phyloP scores from a whole-genome alignment of 2,329 filamentous ascomycete species.

The Capronia epimyces region DNA sequence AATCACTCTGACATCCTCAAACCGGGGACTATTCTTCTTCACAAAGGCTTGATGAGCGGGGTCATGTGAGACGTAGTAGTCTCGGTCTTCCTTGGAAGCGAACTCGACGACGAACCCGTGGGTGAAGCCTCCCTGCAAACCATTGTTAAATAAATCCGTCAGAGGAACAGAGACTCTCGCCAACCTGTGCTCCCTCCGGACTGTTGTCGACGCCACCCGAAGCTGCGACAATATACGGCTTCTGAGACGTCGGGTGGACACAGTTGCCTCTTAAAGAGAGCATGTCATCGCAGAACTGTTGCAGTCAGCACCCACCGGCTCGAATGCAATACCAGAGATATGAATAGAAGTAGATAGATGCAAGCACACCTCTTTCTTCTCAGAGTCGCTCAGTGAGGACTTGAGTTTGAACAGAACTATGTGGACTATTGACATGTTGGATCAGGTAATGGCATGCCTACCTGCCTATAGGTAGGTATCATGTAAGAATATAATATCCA shows the following conservation, averaged over 20 bases:
- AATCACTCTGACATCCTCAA: constrained; percentile 52
- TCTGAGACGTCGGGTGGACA: constrained; percentile 53
- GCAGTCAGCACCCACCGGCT: background rate
- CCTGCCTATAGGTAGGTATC: no score
- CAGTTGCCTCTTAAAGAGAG: constrained; percentile 54
- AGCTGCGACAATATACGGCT: constrained; percentile 56
- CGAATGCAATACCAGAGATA: no score
- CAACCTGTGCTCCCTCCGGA: constrained; percentile 56
- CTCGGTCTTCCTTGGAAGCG: constrained; percentile 55
- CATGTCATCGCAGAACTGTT: constrained; percentile 53
- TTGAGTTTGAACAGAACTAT: constrained; percentile 65
- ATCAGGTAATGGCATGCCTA: background rate
- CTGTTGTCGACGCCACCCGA: constrained; percentile 59
- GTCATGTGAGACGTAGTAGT: constrained; percentile 64
- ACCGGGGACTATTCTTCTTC: constrained; percentile 40
- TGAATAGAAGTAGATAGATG: background rate
- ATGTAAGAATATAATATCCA: no score
- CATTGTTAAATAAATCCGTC: background rate
- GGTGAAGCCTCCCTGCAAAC: constrained; percentile 53
- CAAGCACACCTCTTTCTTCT: constrained; percentile 52
- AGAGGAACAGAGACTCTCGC: background rate
- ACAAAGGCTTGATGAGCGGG: constrained; percentile 59
- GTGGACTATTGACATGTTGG: constrained; percentile 59
- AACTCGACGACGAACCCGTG: constrained; percentile 68
- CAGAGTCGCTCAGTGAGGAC: constrained; percentile 42